Percentiles rank a stretch among this genome's conserved stretches.
Conservation (phyloP, 2,329 filamentous ascomycete genomes). For the Dendryphion nanum region DNA sequence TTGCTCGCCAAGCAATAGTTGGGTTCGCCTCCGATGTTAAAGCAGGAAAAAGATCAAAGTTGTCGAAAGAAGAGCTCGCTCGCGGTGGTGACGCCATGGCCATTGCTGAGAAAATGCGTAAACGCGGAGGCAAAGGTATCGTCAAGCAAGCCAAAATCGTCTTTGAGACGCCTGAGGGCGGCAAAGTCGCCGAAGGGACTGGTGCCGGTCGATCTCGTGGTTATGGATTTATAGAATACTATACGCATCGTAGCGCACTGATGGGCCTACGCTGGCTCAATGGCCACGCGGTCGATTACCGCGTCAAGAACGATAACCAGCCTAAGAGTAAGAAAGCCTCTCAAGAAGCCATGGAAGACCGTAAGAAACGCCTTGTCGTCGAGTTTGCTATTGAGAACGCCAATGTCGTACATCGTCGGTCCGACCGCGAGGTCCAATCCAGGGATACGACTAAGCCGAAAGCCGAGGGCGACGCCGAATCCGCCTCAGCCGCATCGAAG, state of each 20-base stretch:
- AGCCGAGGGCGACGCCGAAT: slow-evolving; percentile 9
- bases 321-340: slow-evolving; percentile 38
- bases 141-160: slow-evolving; percentile 94
- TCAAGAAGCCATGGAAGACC: slow-evolving; percentile 59
- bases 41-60: slow-evolving; percentile 67
- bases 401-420: slow-evolving; percentile 83
- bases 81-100: slow-evolving; percentile 78
- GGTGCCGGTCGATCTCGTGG: slow-evolving; percentile 83
- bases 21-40: slow-evolving; percentile 92
- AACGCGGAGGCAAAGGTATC: slow-evolving; percentile 78
- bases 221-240: slow-evolving; percentile 97
- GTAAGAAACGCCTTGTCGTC: slow-evolving; percentile 85
- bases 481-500: not conserved
- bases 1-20: slow-evolving; percentile 89
- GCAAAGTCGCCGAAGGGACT: slow-evolving; percentile 74
- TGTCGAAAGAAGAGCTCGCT: slow-evolving; percentile 86
- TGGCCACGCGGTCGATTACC: slow-evolving; percentile 62
- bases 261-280: slow-evolving; percentile 96
- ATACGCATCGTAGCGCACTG: slow-evolving; percentile 85
- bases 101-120: slow-evolving; percentile 76
- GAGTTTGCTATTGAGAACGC: slow-evolving; percentile 99
- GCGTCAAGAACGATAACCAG: slow-evolving; percentile 45
- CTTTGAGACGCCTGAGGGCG: slow-evolving; percentile 82
- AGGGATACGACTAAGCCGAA: slow-evolving; percentile 31
- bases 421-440: slow-evolving; percentile 60